These are phyloP conservation scores for Astragalus membranaceus DNA, from an alignment of 306 rosid species.

Conservation along the genomic window DNA sequence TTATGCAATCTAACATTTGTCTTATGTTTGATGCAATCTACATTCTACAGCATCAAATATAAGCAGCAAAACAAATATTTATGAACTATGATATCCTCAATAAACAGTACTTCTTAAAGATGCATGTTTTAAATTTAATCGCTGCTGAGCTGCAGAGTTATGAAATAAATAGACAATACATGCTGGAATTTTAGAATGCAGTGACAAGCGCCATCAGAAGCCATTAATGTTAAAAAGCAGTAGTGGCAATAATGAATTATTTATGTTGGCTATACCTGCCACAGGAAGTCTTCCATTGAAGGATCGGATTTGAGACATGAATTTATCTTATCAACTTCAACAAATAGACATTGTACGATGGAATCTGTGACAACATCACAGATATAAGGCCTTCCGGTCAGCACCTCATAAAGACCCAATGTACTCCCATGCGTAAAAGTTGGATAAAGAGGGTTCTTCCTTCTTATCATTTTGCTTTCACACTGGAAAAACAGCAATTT, in stretches of 20 bases:
- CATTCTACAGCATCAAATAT: too few relatives aligned
- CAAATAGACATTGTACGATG: slow-evolving; percentile 50
- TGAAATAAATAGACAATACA: background rate
- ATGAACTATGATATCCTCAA: too few relatives aligned
- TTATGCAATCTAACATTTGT: background rate
- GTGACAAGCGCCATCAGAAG: slow-evolving; percentile 3
- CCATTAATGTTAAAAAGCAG: background rate
- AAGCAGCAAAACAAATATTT: too few relatives aligned
- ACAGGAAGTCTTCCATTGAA: slow-evolving; percentile 71
- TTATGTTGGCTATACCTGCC: slow-evolving; percentile 60
- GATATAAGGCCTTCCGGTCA: slow-evolving; percentile 60
- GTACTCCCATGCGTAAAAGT: slow-evolving; percentile 83
- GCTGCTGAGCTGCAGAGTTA: too few relatives aligned
- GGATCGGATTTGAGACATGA: slow-evolving; percentile 57
- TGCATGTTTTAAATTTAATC: too few relatives aligned
- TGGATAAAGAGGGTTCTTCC: slow-evolving; percentile 60
- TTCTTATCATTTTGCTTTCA: slow-evolving; percentile 51
- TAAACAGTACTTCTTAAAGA: too few relatives aligned
- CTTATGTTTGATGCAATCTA: too few relatives aligned
- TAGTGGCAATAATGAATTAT: background rate
- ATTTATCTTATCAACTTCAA: slow-evolving; percentile 53
- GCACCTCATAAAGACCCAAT: slow-evolving; percentile 82
- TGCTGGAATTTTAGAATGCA: slow-evolving; percentile 11
- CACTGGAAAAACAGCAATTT: slow-evolving; percentile 48
- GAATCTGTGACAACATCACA: slow-evolving; percentile 75